Conservation (phyloP, 2,329 filamentous ascomycete species). For the Colletotrichum sp. region DNA sequence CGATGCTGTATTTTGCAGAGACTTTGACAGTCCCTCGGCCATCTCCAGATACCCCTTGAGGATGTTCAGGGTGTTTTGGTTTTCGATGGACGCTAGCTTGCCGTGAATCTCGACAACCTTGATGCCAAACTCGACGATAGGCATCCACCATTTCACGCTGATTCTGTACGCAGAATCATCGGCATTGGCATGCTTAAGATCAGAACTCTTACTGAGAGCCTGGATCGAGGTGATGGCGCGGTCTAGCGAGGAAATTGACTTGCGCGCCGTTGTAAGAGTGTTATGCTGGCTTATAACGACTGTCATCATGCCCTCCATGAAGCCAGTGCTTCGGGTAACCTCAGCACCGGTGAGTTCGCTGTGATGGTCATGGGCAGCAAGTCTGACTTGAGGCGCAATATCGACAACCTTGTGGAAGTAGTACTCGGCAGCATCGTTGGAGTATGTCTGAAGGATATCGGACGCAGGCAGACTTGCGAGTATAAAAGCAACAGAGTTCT, state of each 20-base stretch:
- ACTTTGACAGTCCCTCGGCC: slow-evolving; percentile 48
- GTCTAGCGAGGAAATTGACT: slow-evolving; percentile 34
- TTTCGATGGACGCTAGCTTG: slow-evolving; percentile 62
- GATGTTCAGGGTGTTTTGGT: slow-evolving; percentile 45
- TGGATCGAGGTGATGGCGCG: slow-evolving; percentile 15
- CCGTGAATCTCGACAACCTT: slow-evolving; percentile 70
- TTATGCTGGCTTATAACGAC: slow-evolving; percentile 66
- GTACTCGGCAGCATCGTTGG: slow-evolving; percentile 61
- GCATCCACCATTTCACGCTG: slow-evolving; percentile 64
- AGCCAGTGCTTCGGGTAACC: slow-evolving; percentile 78
- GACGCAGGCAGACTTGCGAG: slow-evolving; percentile 55
- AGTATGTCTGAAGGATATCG: slow-evolving; percentile 24
- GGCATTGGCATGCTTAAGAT: not conserved
- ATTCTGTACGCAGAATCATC: slow-evolving; percentile 31
- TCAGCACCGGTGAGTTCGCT: slow-evolving; percentile 86
- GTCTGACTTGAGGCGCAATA: slow-evolving; percentile 70
- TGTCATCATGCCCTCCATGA: slow-evolving; percentile 84
- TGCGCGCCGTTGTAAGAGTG: slow-evolving; percentile 46
- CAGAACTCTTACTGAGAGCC: slow-evolving; percentile 17
- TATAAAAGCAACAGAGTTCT: slow-evolving; percentile 73
- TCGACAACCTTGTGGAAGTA: slow-evolving; percentile 83
- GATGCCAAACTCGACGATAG: slow-evolving; percentile 68
- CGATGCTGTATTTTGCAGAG: slow-evolving; percentile 45
- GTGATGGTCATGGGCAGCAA: slow-evolving; percentile 74
- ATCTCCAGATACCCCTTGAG: slow-evolving; percentile 54